Conservation (phyloP, 2,329 filamentous ascomycete species). For the Lasiodiplodia sp. region DNA sequence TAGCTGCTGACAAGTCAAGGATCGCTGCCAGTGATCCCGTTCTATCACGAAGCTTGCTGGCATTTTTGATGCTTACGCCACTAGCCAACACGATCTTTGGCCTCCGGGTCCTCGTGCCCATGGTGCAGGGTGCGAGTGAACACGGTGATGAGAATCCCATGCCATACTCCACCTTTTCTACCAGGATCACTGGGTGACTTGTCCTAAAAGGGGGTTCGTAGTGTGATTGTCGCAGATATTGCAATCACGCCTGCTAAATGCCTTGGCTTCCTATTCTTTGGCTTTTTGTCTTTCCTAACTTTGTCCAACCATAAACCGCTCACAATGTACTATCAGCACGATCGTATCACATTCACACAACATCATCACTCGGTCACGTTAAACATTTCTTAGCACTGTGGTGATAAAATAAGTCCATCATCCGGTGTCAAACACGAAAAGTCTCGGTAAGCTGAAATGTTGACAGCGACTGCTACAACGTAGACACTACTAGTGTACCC, state of each 20-base stretch:
- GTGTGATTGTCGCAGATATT: neutral
- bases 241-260: too few relatives aligned
- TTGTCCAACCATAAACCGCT: too few relatives aligned
- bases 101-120: neutral
- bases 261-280: neutral
- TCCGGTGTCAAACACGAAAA: too few relatives aligned
- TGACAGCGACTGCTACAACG: neutral
- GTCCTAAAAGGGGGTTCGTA: neutral
- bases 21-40: neutral
- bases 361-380: too few relatives aligned
- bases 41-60: neutral
- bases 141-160: neutral
- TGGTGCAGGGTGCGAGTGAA: neutral
- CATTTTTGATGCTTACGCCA: neutral
- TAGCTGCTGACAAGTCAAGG: neutral
- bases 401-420: too few relatives aligned
- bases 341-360: too few relatives aligned
- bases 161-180: neutral
- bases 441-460: too few relatives aligned
- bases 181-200: neutral
- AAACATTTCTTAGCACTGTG: too few relatives aligned
- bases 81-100: neutral
- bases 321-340: too few relatives aligned
- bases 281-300: neutral
- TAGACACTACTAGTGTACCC: neutral